Base-by-base conservation (phyloP, 345 rosid genomes). In the Turritis glabra region DNA sequence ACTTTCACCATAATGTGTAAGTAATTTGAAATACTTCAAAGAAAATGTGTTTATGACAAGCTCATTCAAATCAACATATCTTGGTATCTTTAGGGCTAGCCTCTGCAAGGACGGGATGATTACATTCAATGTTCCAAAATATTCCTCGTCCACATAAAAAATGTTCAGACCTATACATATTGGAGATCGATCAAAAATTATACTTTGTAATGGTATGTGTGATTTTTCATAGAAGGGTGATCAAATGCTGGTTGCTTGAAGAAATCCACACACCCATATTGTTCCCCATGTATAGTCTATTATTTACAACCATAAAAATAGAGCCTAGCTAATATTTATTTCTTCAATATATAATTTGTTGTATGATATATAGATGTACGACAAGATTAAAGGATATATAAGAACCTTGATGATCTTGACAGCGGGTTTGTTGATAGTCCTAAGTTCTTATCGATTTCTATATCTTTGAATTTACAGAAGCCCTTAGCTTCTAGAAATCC, bases 241-340 rank as follows among this genome's bases (percentile, higher is more conserved):
- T 72, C 76, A 62, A 72, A 72, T 37, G 62, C 76, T 61, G 69
- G 76, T 62, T 72, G 69, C 69, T 62, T 72, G 69, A 60, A 72
- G 62, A 51, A 72, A 72, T 72, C 69, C 23, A 72, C 76, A 29
- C 76, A 72, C 38, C 43, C 69, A 8, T 72, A 72, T 37, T 2
- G 10, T 26, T 72, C 69, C n/a, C n/a, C n/a, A n/a, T n/a, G n/a
- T 3, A 72, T 61, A 25, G 41, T 72, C 69, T 72, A 50, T 72
- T 40, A 61, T 37, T 61, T 60, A 10, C 22, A 56, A 1, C 7
- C 56, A 69, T 32, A 53, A 23, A 23, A 1, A 23, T 23, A 23
- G 25, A n/a, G n/a, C n/a, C 25, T 23, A 23, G n/a, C n/a, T n/a
- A n/a, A n/a, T 23, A 23, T 23, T 23, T 23, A 23, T 1, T 23